Evolutionary conservation across 2,329 filamentous ascomycete species (phyloP).

Genomic region (Epichloe gansuensis): DNA sequence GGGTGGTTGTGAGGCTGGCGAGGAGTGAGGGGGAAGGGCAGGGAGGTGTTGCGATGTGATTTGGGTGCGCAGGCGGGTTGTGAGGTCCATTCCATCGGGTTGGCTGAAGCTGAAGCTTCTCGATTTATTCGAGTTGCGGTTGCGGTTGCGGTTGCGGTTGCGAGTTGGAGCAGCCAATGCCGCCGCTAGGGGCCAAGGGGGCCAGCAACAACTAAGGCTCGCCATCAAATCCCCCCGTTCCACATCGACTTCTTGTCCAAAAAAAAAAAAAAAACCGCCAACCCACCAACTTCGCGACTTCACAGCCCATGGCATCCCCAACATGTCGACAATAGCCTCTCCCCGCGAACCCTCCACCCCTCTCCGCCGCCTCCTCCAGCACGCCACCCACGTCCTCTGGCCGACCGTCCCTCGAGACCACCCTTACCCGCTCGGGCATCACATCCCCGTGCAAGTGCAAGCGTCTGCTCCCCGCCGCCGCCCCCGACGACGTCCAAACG

Average conservation of each 20-base stretch:
- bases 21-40: slow-evolving; percentile 47
- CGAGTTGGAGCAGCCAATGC: too few species aligned
- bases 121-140: too few species aligned
- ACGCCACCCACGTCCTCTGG: slow-evolving; percentile 64
- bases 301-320: background rate
- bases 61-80: slow-evolving; percentile 23
- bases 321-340: slow-evolving; percentile 54
- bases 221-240: too few species aligned
- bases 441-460: slow-evolving; percentile 34
- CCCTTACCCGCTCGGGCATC: slow-evolving; percentile 48
- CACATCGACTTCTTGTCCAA: too few species aligned
- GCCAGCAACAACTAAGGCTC: too few species aligned
- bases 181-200: too few species aligned
- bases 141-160: too few species aligned
- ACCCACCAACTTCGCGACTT: background rate
- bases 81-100: slow-evolving; percentile 9
- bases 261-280: background rate
- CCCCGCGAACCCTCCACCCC: slow-evolving; percentile 47
- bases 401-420: slow-evolving; percentile 59
- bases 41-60: slow-evolving; percentile 43
- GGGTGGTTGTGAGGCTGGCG: slow-evolving; percentile 44
- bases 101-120: too few species aligned
- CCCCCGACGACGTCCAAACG: slow-evolving; percentile 27
- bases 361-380: slow-evolving; percentile 44
- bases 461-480: slow-evolving; percentile 23